Conservation (phyloP, 2,329 filamentous ascomycete genomes). For the Triangularia setosa region DNA sequence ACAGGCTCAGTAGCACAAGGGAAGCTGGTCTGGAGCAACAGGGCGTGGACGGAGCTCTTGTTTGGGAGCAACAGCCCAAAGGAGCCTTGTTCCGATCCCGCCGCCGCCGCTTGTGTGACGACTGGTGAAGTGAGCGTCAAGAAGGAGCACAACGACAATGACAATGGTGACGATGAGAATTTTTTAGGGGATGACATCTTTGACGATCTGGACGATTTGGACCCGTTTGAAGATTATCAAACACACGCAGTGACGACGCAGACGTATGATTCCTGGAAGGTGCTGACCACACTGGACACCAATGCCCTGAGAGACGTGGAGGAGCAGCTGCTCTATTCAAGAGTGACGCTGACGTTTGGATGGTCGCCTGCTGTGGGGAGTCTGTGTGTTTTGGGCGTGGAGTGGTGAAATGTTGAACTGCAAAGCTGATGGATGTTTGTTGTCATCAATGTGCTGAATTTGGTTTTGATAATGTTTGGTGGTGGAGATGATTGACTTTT, state of each 20-base stretch:
- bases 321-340: constrained; percentile 47
- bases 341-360: constrained; percentile 53
- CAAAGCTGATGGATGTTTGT: not conserved
- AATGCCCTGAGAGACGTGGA: constrained; percentile 47
- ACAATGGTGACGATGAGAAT: not conserved
- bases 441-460: too few species aligned
- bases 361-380: constrained; percentile 41
- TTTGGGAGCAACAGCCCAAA: constrained; percentile 23
- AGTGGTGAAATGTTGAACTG: constrained; percentile 32
- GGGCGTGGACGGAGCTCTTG: constrained; percentile 46
- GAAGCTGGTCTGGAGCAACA: constrained; percentile 50
- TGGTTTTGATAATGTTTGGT: too few species aligned
- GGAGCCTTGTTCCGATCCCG: too few species aligned
- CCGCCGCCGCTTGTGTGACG: too few species aligned
- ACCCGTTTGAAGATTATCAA: not conserved
- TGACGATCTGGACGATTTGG: not conserved
- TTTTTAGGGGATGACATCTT: not conserved
- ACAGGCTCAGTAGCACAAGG: constrained; percentile 48
- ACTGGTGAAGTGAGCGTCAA: not conserved
- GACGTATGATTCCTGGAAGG: constrained; percentile 5
- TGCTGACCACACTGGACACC: constrained; percentile 27
- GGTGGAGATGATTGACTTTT: too few species aligned
- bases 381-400: constrained; percentile 41
- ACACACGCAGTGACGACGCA: not conserved
- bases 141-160: not conserved